A percentile compares a stretch with the other conserved stretches of the same genome.
Conservation (phyloP, 495 filamentous ascomycete genomes). For the Aspergillus bridgeri region DNA sequence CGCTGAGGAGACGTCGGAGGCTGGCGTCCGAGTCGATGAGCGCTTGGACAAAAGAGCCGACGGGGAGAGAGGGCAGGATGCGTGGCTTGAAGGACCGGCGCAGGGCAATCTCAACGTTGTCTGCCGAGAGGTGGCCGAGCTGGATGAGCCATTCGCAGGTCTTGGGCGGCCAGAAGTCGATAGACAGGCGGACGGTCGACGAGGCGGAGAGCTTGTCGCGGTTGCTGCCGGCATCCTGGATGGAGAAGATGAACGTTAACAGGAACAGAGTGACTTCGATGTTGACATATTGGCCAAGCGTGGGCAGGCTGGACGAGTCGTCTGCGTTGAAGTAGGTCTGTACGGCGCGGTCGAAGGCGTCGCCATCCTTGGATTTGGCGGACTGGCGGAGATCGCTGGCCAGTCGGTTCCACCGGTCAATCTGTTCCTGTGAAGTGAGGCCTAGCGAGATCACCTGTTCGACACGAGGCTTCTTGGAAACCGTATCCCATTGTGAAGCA, state of each 20-base stretch:
- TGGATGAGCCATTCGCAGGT: slow-evolving; percentile 59
- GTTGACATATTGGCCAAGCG: slow-evolving; percentile 32
- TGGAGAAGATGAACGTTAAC: slow-evolving; percentile 52
- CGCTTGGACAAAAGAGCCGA: slow-evolving; percentile 56
- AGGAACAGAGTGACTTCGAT: slow-evolving; percentile 47
- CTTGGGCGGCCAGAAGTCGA: slow-evolving; percentile 49
- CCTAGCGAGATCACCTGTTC: slow-evolving; percentile 30
- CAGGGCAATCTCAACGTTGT: slow-evolving; percentile 55
- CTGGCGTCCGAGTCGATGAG: slow-evolving; percentile 59
- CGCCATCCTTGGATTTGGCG: slow-evolving; percentile 23
- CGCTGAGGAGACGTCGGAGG: slow-evolving; percentile 53
- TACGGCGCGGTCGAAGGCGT: slow-evolving; percentile 41
- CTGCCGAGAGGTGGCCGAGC: slow-evolving; percentile 57
- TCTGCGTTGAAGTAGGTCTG: slow-evolving; percentile 30
- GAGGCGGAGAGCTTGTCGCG: slow-evolving; percentile 23
- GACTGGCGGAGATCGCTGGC: slow-evolving; percentile 28
- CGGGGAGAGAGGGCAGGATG: slow-evolving; percentile 43
- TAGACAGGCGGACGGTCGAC: slow-evolving; percentile 35
- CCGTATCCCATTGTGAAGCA: slow-evolving; percentile 30
- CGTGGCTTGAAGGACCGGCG: slow-evolving; percentile 50
- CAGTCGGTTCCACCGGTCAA: slow-evolving; percentile 35
- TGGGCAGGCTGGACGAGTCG: slow-evolving; percentile 20
- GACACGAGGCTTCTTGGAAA: slow-evolving; percentile 34
- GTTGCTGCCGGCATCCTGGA: slow-evolving; percentile 18
- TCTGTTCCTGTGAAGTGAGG: slow-evolving; percentile 32